Base-by-base conservation (phyloP, 768 basidiomycete species). In the Floccularia luteovirens region DNA sequence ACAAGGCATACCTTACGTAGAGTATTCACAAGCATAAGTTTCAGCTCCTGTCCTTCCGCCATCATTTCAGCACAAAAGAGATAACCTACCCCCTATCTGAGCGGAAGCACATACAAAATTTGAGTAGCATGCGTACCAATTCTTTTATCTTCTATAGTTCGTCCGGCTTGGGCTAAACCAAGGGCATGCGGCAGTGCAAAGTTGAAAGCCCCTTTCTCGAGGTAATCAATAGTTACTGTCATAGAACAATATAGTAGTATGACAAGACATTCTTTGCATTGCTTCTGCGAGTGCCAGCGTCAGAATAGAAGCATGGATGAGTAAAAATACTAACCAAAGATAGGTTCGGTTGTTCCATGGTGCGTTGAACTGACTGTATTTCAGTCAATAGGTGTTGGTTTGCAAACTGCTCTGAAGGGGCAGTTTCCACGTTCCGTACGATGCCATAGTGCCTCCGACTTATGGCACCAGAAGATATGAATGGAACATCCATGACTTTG, bases 1-100 rank as follows among this genome's bases (percentile, higher is more conserved):
- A 21, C n/a, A n/a, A n/a, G n/a, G n/a, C n/a, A 5, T 49, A 79
- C 89, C 72, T 91, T 91, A 46, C 87, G 78, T 24, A 90, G 55
- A 3, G 89, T 90, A 48, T 92, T 92, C 43, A 91, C 79, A 16
- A 90, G 69, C 82, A 92, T 89, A 17, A 92, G 64, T 37, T 77
- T 73, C 23, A 90, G 64, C 44, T 89, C 86, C 51, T 89, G 77
- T 25, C 69, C 57, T 5, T 62, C 50, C 27, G 77, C 74, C 78
- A 91, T 87, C 16, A 86, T 57, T 52, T 84, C 77, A 39, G 70
- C 58, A 52, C 88, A 90, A 53, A 87, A 90, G 5, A 82, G 58
- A 60, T 90, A 90, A 10, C 87, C 88, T 91, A 47, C 4, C 39
- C 16, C 25, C 21, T 11, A 13, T 23, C 38, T 12, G 37, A 31